Conservation (phyloP, 768 basidiomycete species). For the Rhodotorula kratochvilovae region DNA sequence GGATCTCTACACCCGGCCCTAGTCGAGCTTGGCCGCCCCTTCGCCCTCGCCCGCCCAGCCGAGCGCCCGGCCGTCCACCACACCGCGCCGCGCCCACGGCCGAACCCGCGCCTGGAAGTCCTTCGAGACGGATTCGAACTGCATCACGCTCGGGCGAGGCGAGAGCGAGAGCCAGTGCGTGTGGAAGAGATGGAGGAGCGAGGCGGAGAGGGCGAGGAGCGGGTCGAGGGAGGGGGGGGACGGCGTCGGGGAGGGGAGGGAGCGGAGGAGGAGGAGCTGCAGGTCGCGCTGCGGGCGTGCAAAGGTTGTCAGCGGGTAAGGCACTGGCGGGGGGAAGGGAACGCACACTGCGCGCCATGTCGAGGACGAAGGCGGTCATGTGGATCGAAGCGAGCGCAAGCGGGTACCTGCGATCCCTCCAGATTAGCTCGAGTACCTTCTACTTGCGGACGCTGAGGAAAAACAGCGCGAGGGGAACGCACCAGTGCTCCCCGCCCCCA, state of each 20-base stretch:
- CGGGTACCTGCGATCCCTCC: slow-evolving; percentile 36
- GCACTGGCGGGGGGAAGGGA: not conserved
- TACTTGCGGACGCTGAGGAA: too few relatives aligned
- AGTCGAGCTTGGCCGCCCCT: slow-evolving; percentile 25
- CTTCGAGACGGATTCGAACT: slow-evolving; percentile 19
- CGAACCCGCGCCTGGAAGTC: slow-evolving; percentile 16
- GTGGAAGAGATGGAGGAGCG: slow-evolving; percentile 34
- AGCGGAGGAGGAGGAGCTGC: slow-evolving; percentile 33
- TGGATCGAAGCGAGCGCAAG: slow-evolving; percentile 34
- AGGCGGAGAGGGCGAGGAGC: not conserved
- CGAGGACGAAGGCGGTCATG: slow-evolving; percentile 34
- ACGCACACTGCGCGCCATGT: slow-evolving; percentile 12
- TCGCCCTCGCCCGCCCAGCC: slow-evolving; percentile 29
- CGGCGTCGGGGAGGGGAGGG: slow-evolving; percentile 1
- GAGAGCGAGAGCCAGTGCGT: slow-evolving; percentile 26
- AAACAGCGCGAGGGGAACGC: not conserved
- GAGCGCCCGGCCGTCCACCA: slow-evolving; percentile 30
- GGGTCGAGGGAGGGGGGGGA: too few relatives aligned
- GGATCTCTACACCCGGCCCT: too few relatives aligned
- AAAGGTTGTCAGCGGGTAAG: not conserved
- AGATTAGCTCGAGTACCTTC: too few relatives aligned
- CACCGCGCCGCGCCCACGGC: slow-evolving; percentile 30
- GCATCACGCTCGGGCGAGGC: slow-evolving; percentile 21
- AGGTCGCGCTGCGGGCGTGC: slow-evolving; percentile 22
- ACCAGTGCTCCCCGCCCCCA: slow-evolving; percentile 24